Conservation (phyloP, 2,329 filamentous ascomycete genomes). For the Pestalotiopsis sp. region DNA sequence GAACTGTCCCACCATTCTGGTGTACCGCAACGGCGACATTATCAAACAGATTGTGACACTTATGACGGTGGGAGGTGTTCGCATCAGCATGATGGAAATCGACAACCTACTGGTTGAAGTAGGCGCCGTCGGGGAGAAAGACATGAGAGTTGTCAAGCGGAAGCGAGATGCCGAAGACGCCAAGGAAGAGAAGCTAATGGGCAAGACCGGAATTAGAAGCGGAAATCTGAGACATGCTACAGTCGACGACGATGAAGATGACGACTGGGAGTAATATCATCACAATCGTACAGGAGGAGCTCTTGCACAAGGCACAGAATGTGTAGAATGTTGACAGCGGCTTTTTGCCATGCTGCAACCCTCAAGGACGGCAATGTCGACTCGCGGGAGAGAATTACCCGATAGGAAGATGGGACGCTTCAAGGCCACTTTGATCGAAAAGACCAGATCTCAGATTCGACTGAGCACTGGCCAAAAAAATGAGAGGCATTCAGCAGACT, state of each 20-base stretch:
- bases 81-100: slow-evolving; percentile 71
- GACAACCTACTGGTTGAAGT: slow-evolving; percentile 81
- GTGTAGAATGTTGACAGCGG: not conserved
- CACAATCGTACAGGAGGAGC: not conserved
- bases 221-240: slow-evolving; percentile 48
- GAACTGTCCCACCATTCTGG: slow-evolving; percentile 90
- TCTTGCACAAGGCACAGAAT: not conserved
- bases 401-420: too few relatives aligned
- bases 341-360: too few relatives aligned
- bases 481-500: not conserved
- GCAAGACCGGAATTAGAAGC: slow-evolving; percentile 48
- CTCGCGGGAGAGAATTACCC: too few relatives aligned
- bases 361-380: too few relatives aligned
- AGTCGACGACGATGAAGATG: slow-evolving; percentile 54
- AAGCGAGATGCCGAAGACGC: slow-evolving; percentile 60
- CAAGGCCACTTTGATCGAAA: not conserved
- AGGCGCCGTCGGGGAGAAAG: slow-evolving; percentile 75
- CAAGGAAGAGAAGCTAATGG: slow-evolving; percentile 55
- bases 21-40: slow-evolving; percentile 93
- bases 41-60: slow-evolving; percentile 90
- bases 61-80: slow-evolving; percentile 71
- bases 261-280: slow-evolving; percentile 52
- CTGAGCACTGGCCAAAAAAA: not conserved
- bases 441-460: not conserved
- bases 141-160: slow-evolving; percentile 72